Evolutionary conservation across 352 stramenopile genomes (phyloP).

Genomic region (Phytophthora sp.): DNA sequence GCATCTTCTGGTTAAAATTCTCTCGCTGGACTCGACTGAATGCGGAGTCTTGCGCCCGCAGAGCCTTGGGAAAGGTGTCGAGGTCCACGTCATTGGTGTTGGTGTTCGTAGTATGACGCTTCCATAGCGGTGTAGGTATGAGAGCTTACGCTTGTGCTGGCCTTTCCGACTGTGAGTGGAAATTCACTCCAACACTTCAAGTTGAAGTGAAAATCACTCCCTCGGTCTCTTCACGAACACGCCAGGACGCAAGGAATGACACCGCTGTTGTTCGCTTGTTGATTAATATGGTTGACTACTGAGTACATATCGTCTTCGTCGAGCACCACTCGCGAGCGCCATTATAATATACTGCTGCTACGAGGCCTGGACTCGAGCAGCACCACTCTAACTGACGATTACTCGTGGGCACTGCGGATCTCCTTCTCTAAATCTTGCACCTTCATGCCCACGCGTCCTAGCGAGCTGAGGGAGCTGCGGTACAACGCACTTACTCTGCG

Average conservation of each 20-base stretch:
- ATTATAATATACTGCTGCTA: slow-evolving; percentile 21
- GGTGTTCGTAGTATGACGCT: too few species aligned
- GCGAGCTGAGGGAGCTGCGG: slow-evolving; percentile 53
- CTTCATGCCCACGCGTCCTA: slow-evolving; percentile 65
- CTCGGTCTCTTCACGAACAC: too few species aligned
- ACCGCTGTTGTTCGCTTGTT: slow-evolving; percentile 8
- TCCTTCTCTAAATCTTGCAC: slow-evolving; percentile 77
- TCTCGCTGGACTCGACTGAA: slow-evolving; percentile 15
- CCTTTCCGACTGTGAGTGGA: neutral
- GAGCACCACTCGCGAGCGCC: slow-evolving; percentile 8
- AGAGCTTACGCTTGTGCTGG: too few species aligned
- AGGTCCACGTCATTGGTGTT: neutral
- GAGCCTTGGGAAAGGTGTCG: neutral
- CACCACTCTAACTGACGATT: slow-evolving; percentile 13
- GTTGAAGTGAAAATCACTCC: neutral
- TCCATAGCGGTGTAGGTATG: too few species aligned
- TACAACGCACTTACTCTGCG: slow-evolving; percentile 44
- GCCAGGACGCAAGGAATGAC: neutral
- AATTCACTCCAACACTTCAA: neutral
- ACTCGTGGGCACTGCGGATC: slow-evolving; percentile 41
- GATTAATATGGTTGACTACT: slow-evolving; percentile 24
- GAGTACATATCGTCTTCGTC: slow-evolving; percentile 17
- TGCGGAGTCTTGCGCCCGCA: slow-evolving; percentile 9
- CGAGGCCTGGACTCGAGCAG: neutral
- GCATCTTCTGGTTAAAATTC: slow-evolving; percentile 44